Conservation (phyloP, 192 early-diverging fungal genomes). For the Entomortierella parvispora region DNA sequence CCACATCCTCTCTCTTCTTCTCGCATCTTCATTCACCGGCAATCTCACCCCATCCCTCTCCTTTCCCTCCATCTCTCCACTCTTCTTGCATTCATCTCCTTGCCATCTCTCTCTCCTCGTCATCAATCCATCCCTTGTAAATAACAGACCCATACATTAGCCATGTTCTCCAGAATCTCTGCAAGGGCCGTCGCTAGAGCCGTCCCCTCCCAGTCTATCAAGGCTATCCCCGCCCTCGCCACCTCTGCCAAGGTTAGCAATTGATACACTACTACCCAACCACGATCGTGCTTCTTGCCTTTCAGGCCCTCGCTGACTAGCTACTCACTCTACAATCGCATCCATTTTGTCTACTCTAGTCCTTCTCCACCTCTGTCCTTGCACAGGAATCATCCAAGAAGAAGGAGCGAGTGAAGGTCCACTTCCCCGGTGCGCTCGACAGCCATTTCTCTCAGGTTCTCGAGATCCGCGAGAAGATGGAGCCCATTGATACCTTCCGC, state of each 20-base stretch:
- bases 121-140: background rate
- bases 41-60: background rate
- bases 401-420: conserved; percentile 62
- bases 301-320: no score
- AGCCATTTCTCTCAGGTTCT: conserved; percentile 72
- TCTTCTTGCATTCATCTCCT: background rate
- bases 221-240: conserved; percentile 27
- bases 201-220: conserved; percentile 26
- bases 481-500: conserved; percentile 89
- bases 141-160: background rate
- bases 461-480: conserved; percentile 70
- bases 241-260: conserved; percentile 33
- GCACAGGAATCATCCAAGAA: conserved; percentile 34
- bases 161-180: conserved; percentile 48
- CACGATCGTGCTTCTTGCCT: background rate
- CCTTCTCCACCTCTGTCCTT: conserved; percentile 37
- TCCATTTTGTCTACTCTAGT: no score
- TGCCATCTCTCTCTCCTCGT: background rate
- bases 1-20: conserved; percentile 2
- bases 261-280: background rate
- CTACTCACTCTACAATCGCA: no score
- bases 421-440: conserved; percentile 72
- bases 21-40: background rate
- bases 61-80: conserved; percentile 1
- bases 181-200: conserved; percentile 26